These are phyloP conservation scores for Leptoxyphium fumago DNA, from an alignment of 2,329 filamentous ascomycete genomes.

Conservation along the genomic window DNA sequence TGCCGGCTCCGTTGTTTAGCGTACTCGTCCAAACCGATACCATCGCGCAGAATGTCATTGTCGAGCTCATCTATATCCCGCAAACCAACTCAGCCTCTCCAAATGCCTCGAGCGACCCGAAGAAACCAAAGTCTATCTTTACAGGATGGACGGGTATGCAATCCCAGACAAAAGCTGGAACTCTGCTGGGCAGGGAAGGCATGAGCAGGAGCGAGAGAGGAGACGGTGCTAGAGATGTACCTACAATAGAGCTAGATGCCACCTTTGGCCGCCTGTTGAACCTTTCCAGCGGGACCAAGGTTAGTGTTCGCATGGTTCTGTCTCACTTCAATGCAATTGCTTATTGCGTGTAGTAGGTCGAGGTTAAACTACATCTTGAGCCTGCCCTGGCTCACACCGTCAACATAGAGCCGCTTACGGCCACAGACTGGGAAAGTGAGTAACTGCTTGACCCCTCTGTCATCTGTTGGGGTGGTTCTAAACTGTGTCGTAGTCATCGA, in stretches of 20 bases:
- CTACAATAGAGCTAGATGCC: slow-evolving; percentile 73
- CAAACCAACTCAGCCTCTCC: slow-evolving; percentile 18
- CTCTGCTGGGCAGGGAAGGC: slow-evolving; percentile 61
- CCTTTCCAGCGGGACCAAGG: slow-evolving; percentile 66
- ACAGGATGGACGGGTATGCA: slow-evolving; percentile 97
- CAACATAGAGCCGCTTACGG: slow-evolving; percentile 88
- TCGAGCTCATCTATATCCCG: slow-evolving; percentile 71
- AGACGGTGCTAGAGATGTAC: slow-evolving; percentile 59
- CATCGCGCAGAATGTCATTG: slow-evolving; percentile 86
- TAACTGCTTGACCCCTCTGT: slow-evolving; percentile 1
- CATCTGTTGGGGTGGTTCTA: not conserved
- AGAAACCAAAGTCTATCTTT: slow-evolving; percentile 54
- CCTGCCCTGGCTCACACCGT: slow-evolving; percentile 85
- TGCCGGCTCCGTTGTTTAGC: slow-evolving; percentile 71
- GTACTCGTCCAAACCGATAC: slow-evolving; percentile 81
- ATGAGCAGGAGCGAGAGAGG: slow-evolving; percentile 38
- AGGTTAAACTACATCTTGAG: slow-evolving; percentile 63
- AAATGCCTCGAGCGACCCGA: slow-evolving; percentile 11
- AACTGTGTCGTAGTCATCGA: slow-evolving; percentile 53
- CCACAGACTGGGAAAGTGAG: slow-evolving; percentile 86
- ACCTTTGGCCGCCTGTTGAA: slow-evolving; percentile 67
- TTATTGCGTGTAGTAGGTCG: slow-evolving; percentile 32
- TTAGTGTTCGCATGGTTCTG: slow-evolving; percentile 26
- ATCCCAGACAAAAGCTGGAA: slow-evolving; percentile 66
- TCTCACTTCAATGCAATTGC: slow-evolving; percentile 19